Evolutionary conservation across 768 basidiomycete genomes (phyloP).

Genomic region (Podaxis carcinomalis): DNA sequence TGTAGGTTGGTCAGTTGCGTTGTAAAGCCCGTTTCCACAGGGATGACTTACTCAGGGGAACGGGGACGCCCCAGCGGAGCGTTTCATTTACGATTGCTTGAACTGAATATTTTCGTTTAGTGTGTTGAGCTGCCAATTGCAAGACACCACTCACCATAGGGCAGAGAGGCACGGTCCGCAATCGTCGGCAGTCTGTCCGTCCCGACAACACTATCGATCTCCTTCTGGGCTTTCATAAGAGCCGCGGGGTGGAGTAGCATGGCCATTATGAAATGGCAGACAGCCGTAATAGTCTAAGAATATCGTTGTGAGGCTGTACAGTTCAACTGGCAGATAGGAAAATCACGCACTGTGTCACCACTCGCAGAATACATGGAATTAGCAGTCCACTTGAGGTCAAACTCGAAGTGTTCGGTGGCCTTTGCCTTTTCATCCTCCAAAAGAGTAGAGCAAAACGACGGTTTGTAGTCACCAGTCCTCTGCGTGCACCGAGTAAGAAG

Average conservation of each 20-base stretch:
- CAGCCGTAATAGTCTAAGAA: slow-evolving; percentile 48
- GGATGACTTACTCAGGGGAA: slow-evolving; percentile 46
- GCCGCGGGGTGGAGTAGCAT: slow-evolving; percentile 60
- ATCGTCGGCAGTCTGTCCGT: slow-evolving; percentile 54
- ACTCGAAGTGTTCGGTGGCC: slow-evolving; percentile 43
- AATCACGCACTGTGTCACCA: slow-evolving; percentile 51
- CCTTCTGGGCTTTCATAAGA: slow-evolving; percentile 54
- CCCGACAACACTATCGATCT: slow-evolving; percentile 61
- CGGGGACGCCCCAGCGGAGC: slow-evolving; percentile 52
- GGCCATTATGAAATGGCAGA: slow-evolving; percentile 61
- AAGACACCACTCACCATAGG: slow-evolving; percentile 37
- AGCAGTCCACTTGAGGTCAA: slow-evolving; percentile 77
- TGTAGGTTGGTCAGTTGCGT: slow-evolving; percentile 1
- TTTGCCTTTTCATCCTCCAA: slow-evolving; percentile 43
- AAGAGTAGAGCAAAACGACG: slow-evolving; percentile 47
- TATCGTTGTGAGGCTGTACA: slow-evolving; percentile 2
- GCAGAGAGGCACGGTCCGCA: slow-evolving; percentile 49
- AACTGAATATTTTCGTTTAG: slow-evolving; percentile 20
- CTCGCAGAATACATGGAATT: slow-evolving; percentile 77
- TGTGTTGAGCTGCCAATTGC: too few species aligned
- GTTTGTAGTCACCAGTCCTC: slow-evolving; percentile 36
- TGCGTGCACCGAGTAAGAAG: slow-evolving; percentile 17
- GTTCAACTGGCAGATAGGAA: not conserved
- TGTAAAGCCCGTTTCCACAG: not conserved
- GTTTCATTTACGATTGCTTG: slow-evolving; percentile 54